phyloP scores from a whole-genome alignment of 2,329 filamentous ascomycete species.

The Bimuria novae-zelandiae region DNA sequence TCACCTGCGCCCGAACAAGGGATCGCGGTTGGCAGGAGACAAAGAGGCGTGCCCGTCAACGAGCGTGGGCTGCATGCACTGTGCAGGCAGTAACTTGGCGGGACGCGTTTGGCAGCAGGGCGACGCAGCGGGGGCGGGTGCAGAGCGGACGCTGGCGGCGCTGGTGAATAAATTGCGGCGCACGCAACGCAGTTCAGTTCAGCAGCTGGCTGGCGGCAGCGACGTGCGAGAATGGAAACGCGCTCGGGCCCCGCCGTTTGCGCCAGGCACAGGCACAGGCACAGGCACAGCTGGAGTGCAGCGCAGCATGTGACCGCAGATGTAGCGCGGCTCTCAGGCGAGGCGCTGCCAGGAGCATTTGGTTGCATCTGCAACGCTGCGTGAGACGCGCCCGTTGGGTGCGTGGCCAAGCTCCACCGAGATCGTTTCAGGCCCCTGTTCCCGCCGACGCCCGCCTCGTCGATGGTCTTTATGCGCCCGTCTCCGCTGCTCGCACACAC shows the following conservation, averaged over 20 bases:
- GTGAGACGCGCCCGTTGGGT: no score
- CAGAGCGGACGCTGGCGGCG: not conserved
- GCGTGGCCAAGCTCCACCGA: constrained; percentile 19
- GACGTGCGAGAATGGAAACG: not conserved
- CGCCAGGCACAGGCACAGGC: not conserved
- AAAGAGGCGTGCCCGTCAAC: constrained; percentile 8
- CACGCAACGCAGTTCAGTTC: not conserved
- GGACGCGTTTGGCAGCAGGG: constrained; percentile 1
- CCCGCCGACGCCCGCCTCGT: constrained; percentile 13
- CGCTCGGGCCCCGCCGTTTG: constrained; percentile 10
- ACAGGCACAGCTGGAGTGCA: no score
- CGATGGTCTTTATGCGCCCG: constrained; percentile 7
- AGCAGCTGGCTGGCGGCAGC: constrained; percentile 24
- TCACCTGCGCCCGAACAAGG: constrained; percentile 30
- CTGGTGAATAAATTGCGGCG: not conserved
- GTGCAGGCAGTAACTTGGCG: not conserved
- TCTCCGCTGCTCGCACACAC: constrained; percentile 1
- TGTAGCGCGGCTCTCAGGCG: no score
- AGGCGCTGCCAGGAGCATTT: no score
- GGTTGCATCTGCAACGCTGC: not conserved
- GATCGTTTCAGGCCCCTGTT: constrained; percentile 23
- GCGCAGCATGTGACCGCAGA: no score
- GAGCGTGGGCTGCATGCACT: constrained; percentile 4
- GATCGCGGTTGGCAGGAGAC: not conserved
- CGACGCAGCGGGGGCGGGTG: not conserved